Base-by-base conservation (phyloP, 108 stramenopile genomes). In the Halocafeteria seosinensis region DNA sequence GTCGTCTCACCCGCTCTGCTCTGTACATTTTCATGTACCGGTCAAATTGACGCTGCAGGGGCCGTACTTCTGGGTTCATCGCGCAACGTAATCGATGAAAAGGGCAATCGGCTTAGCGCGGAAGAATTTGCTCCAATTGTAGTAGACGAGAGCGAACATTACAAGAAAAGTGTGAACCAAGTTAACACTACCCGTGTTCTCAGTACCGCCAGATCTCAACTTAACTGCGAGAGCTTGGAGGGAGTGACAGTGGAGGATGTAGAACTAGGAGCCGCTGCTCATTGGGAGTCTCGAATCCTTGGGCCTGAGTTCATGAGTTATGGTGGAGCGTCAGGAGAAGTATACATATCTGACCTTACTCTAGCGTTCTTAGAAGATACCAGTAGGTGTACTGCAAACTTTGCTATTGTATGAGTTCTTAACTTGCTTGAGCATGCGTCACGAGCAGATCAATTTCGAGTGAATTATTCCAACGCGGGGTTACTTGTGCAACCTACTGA, bases 261-360 rank as follows among this genome's bases (percentile, higher is more conserved):
- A 1, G 12, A 11, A 17, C 27, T 59, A 35, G 57, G 57, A 33
- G 36, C 13, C 34, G 57, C 34, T 3, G 17, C 57, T n/a, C 57
- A 59, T 35, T 59, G 57, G 57, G 57, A 59, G 57, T 17, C 17
- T 21, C 57, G 57, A 11, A 35, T 59, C 17, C 5, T 59, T 33
- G 57, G 57, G 17, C 57, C 57, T n/a, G 57, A 59, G 57, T 25
- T 21, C 57, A 59, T 59, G 57, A 24, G 17, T n/a, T 59, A 59
- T n/a, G 57, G 57, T 35, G n/a, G 2, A 11, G 23, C 34, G 2
- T 8, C n/a, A 21, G 57, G 57, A 11, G 57, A 59, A 5, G 28
- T 35, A 12, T 59, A 30, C 57, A n/a, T 59, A 1, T 30, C 27
- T 17, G 57, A 59, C 57, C n/a, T 59, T 21, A 59, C 57, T 35